Evolutionary conservation across 768 basidiomycete species (phyloP), one percentile per base, ranked within the genome.

Genomic region (Naganishia onofrii): DNA sequence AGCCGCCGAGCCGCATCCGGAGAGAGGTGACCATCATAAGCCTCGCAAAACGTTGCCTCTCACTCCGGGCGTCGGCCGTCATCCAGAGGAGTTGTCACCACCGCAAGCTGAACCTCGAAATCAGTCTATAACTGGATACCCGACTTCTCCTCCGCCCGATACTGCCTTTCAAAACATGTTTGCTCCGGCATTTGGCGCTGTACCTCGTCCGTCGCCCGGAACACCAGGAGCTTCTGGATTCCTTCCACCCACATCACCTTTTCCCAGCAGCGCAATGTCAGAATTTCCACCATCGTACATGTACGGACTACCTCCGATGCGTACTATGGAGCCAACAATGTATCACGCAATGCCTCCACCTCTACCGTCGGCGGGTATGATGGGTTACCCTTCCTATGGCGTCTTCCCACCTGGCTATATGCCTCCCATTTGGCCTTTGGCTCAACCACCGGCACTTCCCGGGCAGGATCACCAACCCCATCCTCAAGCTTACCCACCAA

Each of bases 301-400:
- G 65, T 52, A 52, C 31, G 48, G 48, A 36, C 7, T 66, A 17
- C 65, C 65, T 3, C 29, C 28, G 10, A 53, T 66, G 46, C 19
- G 48, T 19, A 21, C 36, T 10, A 52, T 32, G 29, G 34, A 66
- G 32, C 21, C 48, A 9, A 34, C 48, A 5, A 66, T 66, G 52
- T 52, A 63, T 44, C 38, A 42, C 13, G 28, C 9, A 21, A 51
- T 66, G 46, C 65, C 65, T 21, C 65, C 46, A 32, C 21, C 60
- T 26, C 7, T 63, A 9, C 31, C 42, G 12, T 13, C 34, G 2
- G 32, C 23, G 15, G 60, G 38, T 21, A 42, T 44, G 60, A 63
- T 63, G 60, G 38, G 60, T n/a, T 63, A 54, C 42, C 53, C 68
- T n/a, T 48, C 46, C 28, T 58, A 51, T 69, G 28, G 51, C 5